Base-by-base conservation (phyloP, 73 alveolate genomes). In the Diophrys appendiculata region DNA sequence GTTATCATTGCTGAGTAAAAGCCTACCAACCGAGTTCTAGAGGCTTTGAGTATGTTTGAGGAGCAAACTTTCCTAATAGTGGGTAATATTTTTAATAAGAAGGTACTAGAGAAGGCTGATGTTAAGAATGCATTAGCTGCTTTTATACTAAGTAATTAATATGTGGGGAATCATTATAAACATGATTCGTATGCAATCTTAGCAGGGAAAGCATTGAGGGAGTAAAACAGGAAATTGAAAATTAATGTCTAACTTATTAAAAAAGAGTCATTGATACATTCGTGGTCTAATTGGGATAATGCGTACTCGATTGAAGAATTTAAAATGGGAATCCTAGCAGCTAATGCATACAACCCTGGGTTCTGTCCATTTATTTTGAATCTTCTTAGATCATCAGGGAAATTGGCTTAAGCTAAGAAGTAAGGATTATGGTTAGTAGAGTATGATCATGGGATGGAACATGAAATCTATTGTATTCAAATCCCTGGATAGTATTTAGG, bases 311-410 rank as follows among this genome's bases (percentile, higher is more conserved):
- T 86, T 68, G 89, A 86, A 26, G 88, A 88, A 52, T 86, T 88
- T 32, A 88, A 88, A 56, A 68, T 88, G 72, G 89, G 90, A 0
- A 82, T 88, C 23, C 31, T 88, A 65, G 95, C 95, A 0, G 88
- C 95, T 28, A 88, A 88, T 69, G 95, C 90, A 18, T 88, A 65
- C 55, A 88, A 77, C 52, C 95, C 95, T 14, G 95, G 95, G 1
- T 82, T 88, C 67, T 82, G 95, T 35, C 89, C 95, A 2, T 34
- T 88, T 33, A 53, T 88, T 0, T 71, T 78, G 2, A 88, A 88
- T 54, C 73, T 88, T 32, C 30, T 88, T 0, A 31, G 86, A 55
- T 73, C 86, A 34, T 82, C 90, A 26, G 88, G 89, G 3, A 88
- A 86, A 31, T 73, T 88, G 25, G 64, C 77, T 22, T 56, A 75